A percentile compares a stretch with the other conserved stretches of the same genome.
Conservation (phyloP, 805 yeast species). For the Wickerhamomyces bisporus region DNA sequence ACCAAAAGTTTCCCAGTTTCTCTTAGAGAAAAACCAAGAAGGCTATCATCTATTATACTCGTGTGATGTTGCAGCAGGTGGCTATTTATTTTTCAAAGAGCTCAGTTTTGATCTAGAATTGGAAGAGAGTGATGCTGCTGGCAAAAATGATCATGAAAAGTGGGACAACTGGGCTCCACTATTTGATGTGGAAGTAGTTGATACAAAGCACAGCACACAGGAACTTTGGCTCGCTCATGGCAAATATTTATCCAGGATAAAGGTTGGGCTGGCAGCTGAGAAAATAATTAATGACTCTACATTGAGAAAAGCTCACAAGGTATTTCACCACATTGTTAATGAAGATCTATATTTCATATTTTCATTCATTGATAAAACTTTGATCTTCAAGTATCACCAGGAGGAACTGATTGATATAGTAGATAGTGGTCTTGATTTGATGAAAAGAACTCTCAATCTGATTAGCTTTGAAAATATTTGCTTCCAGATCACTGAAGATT, state of each 20-base stretch:
- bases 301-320: constrained; percentile 12
- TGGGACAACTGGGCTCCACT: constrained; percentile 46
- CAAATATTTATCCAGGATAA: constrained; percentile 13
- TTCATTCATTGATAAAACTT: constrained; percentile 34
- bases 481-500: constrained; percentile 20
- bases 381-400: constrained; percentile 29
- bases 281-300: constrained; percentile 13
- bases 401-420: constrained; percentile 23
- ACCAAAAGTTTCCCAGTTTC: constrained; percentile 28
- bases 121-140: constrained; percentile 5
- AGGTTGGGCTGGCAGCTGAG: constrained; percentile 14
- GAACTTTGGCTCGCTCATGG: constrained; percentile 34
- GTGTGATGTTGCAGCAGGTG: constrained; percentile 36
- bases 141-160: constrained; percentile 18
- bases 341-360: constrained; percentile 28
- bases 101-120: constrained; percentile 15
- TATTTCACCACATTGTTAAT: constrained; percentile 13
- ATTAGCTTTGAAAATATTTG: constrained; percentile 14
- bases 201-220: constrained; percentile 20
- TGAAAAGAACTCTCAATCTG: constrained; percentile 11
- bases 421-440: constrained; percentile 17
- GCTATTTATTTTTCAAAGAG: constrained; percentile 28
- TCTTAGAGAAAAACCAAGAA: constrained; percentile 12
- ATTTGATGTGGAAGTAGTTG: constrained; percentile 34
- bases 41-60: constrained; percentile 28